Evolutionary conservation across 768 basidiomycete genomes (phyloP).

Genomic region (Kwoniella sp.): DNA sequence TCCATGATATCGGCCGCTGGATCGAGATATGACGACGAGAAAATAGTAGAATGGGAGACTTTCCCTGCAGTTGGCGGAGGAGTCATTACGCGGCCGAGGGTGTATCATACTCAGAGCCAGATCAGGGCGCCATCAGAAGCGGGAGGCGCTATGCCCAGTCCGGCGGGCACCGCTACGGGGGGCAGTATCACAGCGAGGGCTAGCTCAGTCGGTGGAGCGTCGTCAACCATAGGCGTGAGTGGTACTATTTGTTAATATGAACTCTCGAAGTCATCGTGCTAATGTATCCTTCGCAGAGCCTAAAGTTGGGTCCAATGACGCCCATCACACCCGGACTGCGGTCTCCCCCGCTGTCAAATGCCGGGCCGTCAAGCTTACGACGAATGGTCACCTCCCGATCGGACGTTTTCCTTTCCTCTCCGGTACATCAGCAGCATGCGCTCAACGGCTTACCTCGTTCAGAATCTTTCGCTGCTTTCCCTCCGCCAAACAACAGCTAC

Average conservation of each 20-base stretch:
- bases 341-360: slow-evolving; percentile 8
- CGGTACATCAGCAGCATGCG: slow-evolving; percentile 5
- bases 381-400: slow-evolving; percentile 45
- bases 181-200: slow-evolving; percentile 53
- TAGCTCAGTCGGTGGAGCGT: slow-evolving; percentile 48
- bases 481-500: slow-evolving; percentile 9
- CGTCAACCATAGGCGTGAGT: slow-evolving; percentile 53
- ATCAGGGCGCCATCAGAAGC: slow-evolving; percentile 62
- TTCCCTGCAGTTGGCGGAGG: slow-evolving; percentile 92
- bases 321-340: slow-evolving; percentile 17
- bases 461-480: slow-evolving; percentile 24
- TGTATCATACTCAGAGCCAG: slow-evolving; percentile 81
- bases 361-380: slow-evolving; percentile 44
- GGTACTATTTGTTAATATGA: background rate
- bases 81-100: slow-evolving; percentile 77
- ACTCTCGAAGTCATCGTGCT: background rate
- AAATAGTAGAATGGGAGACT: slow-evolving; percentile 74
- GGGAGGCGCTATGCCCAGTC: slow-evolving; percentile 49
- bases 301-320: slow-evolving; percentile 16
- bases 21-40: slow-evolving; percentile 48
- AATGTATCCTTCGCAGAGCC: slow-evolving; percentile 30
- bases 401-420: slow-evolving; percentile 39
- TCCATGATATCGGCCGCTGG: slow-evolving; percentile 16
- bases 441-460: slow-evolving; percentile 14
- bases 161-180: slow-evolving; percentile 42